These are phyloP conservation scores for Pyricularia sp. DNA, from an alignment of 2,329 filamentous ascomycete species.

Conservation along the genomic window DNA sequence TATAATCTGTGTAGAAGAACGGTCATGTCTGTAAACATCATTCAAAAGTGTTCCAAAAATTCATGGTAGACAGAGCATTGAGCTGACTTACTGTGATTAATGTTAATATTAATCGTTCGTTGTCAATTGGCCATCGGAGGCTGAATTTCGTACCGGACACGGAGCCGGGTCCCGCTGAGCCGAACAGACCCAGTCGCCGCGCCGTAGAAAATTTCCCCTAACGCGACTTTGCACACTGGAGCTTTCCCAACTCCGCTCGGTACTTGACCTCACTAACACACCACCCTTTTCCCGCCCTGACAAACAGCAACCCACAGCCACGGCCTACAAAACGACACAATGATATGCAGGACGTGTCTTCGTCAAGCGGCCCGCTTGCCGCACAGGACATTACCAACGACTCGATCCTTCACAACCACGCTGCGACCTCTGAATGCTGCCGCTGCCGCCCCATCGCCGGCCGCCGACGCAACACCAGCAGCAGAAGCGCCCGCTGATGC, in stretches of 20 bases:
- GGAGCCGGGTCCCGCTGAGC: not conserved
- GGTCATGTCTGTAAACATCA: not conserved
- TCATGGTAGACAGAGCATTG: too few relatives aligned
- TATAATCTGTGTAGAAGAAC: not conserved
- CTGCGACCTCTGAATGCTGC: slow-evolving; percentile 19
- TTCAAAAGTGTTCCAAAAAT: not conserved
- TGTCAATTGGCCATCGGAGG: not conserved
- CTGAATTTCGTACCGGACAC: not conserved
- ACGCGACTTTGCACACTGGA: not conserved
- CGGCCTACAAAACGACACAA: slow-evolving; percentile 14
- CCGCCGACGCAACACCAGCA: slow-evolving; percentile 8
- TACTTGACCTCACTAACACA: slow-evolving; percentile 1
- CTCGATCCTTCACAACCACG: slow-evolving; percentile 28
- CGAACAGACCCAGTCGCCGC: not conserved
- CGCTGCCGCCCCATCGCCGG: slow-evolving; percentile 15
- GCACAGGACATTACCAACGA: slow-evolving; percentile 12
- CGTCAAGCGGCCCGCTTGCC: slow-evolving; percentile 27
- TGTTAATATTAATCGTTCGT: not conserved
- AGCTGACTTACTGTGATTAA: not conserved
- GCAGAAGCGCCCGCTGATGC: slow-evolving; percentile 5
- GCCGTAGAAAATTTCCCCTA: slow-evolving; percentile 5
- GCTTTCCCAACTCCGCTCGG: slow-evolving; percentile 3
- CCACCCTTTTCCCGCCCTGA: not conserved
- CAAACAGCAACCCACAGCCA: slow-evolving; percentile 12
- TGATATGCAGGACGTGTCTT: slow-evolving; percentile 36